Evolutionary conservation across 495 filamentous ascomycete species (phyloP).

Genomic region (Hypoxylon cercidicola): DNA sequence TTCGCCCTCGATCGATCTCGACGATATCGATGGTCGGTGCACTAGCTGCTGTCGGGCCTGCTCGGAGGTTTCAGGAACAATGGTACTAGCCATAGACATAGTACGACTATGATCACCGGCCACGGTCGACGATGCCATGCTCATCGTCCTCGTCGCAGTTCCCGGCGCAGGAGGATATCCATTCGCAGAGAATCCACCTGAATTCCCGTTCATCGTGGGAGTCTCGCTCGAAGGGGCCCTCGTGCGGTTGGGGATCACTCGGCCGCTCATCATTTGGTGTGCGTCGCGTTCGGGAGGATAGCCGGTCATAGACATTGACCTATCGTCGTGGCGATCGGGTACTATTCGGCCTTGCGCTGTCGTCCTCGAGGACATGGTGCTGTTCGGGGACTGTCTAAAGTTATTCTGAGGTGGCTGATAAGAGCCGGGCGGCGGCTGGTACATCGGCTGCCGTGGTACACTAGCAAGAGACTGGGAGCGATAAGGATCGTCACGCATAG

Average conservation of each 20-base stretch:
- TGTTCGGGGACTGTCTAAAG: conserved; percentile 80
- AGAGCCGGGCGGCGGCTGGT: conserved; percentile 70
- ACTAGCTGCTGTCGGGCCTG: conserved; percentile 53
- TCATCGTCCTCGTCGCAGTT: conserved; percentile 59
- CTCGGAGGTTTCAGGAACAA: conserved; percentile 59
- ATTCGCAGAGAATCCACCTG: conserved; percentile 28
- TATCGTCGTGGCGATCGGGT: conserved; percentile 89
- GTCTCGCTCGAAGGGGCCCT: conserved; percentile 54
- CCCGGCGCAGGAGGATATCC: conserved; percentile 50
- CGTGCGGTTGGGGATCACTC: conserved; percentile 76
- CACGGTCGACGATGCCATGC: conserved; percentile 62
- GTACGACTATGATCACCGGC: conserved; percentile 59
- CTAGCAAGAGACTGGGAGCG: conserved; percentile 92
- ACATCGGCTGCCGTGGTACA: conserved; percentile 70
- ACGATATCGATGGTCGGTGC: conserved; percentile 55
- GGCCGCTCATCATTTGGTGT: conserved; percentile 88
- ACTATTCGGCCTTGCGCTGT: conserved; percentile 91
- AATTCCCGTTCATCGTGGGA: conserved; percentile 31
- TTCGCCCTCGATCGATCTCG: conserved; percentile 59
- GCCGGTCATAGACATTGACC: conserved; percentile 94
- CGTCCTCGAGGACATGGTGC: conserved; percentile 70
- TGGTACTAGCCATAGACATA: conserved; percentile 92
- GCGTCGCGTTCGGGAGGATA: conserved; percentile 81
- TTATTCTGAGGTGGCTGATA: conserved; percentile 76
- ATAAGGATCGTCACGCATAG: conserved; percentile 84